These are phyloP conservation scores for Paramecium biaurelia DNA, from an alignment of 73 alveolate species.

Conservation along the genomic window DNA sequence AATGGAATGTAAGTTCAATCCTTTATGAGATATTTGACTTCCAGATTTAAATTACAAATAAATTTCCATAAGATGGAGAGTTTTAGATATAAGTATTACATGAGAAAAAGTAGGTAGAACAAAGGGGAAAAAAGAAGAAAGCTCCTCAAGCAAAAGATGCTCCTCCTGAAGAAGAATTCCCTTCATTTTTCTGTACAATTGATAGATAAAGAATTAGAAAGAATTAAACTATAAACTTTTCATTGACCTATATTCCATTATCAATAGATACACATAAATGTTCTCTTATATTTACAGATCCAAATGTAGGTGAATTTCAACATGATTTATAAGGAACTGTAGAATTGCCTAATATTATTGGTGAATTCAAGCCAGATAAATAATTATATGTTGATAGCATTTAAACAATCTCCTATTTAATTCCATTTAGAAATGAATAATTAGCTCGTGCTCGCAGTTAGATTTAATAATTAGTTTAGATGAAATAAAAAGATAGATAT, in stretches of 20 bases:
- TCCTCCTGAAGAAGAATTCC: constrained; percentile 47
- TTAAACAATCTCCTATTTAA: not conserved
- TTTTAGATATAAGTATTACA: constrained; percentile 69
- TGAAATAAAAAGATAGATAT: constrained; percentile 55
- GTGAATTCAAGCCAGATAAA: constrained; percentile 53
- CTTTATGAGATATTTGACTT: constrained; percentile 63
- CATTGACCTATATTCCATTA: constrained; percentile 88
- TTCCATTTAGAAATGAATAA: constrained; percentile 53
- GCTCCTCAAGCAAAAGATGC: constrained; percentile 29
- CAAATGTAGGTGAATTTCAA: constrained; percentile 77
- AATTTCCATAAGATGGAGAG: constrained; percentile 64
- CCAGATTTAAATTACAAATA: constrained; percentile 51
- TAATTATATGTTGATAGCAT: constrained; percentile 48
- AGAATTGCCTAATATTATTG: constrained; percentile 49
- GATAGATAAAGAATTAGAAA: constrained; percentile 72
- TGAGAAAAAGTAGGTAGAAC: constrained; percentile 57
- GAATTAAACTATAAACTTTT: constrained; percentile 81
- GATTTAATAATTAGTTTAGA: constrained; percentile 32
- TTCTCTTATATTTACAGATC: constrained; percentile 88
- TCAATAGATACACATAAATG: constrained; percentile 93
- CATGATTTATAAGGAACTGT: constrained; percentile 60
- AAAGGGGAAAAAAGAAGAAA: constrained; percentile 65
- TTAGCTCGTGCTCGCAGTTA: constrained; percentile 42
- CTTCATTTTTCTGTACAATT: constrained; percentile 76
- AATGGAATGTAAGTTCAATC: constrained; percentile 76